Percentiles rank a stretch among this genome's conserved stretches.
Conservation (phyloP, 78 protist genomes). For the Cavenderia fasciculata region DNA sequence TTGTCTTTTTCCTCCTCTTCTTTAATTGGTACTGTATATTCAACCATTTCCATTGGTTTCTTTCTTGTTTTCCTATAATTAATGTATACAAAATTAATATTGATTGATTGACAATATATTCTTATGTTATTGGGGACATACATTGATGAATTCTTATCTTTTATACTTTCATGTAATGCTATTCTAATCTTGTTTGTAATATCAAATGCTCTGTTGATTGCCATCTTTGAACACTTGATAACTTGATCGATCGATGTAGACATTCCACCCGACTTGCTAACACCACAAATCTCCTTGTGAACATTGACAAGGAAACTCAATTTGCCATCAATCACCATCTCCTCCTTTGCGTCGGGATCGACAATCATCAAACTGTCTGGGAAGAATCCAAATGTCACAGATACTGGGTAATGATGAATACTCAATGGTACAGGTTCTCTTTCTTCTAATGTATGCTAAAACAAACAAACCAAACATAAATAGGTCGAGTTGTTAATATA, state of each 20-base stretch:
- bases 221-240: slow-evolving; percentile 66
- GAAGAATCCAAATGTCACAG: slow-evolving; percentile 86
- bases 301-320: slow-evolving; percentile 85
- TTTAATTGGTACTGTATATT: slow-evolving; percentile 38
- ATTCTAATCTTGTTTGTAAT: slow-evolving; percentile 51
- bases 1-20: background rate
- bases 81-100: too few relatives aligned
- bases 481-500: too few relatives aligned
- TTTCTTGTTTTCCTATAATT: too few relatives aligned
- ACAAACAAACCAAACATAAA: too few relatives aligned
- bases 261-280: slow-evolving; percentile 87
- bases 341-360: slow-evolving; percentile 86
- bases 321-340: slow-evolving; percentile 67
- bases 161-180: slow-evolving; percentile 24
- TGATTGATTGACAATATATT: too few relatives aligned
- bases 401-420: slow-evolving; percentile 89
- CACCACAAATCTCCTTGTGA: slow-evolving; percentile 85
- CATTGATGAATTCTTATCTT: background rate
- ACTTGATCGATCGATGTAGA: slow-evolving; percentile 59
- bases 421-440: slow-evolving; percentile 90
- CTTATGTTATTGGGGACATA: too few relatives aligned
- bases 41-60: slow-evolving; percentile 47
- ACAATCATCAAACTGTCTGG: slow-evolving; percentile 54
- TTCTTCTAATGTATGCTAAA: slow-evolving; percentile 77
- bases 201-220: slow-evolving; percentile 55